A percentile compares a stretch with the other conserved stretches of the same genome.
Evolutionary conservation across 495 filamentous ascomycete genomes (phyloP).

Genomic region (Penicillium pulvis): DNA sequence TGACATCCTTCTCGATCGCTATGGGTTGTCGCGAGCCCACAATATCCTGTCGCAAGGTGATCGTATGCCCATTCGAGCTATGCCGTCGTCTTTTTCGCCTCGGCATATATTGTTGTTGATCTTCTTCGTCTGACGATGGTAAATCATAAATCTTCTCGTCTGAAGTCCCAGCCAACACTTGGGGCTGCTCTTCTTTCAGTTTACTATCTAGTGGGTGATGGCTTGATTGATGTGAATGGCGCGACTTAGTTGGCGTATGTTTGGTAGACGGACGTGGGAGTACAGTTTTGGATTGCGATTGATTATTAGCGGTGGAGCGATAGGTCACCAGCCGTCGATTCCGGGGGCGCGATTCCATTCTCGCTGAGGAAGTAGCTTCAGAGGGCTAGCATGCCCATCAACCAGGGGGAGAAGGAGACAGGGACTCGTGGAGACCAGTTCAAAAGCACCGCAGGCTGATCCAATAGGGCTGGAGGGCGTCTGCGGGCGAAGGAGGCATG

Average conservation of each 20-base stretch:
- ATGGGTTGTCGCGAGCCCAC: background rate
- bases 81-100: slow-evolving; percentile 23
- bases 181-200: background rate
- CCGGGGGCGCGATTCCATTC: slow-evolving; percentile 27
- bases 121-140: slow-evolving; percentile 44
- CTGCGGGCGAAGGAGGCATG: slow-evolving; percentile 2
- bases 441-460: background rate
- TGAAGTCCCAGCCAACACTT: background rate
- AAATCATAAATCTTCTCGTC: slow-evolving; percentile 35
- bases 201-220: background rate
- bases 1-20: background rate
- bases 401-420: background rate
- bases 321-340: slow-evolving; percentile 52
- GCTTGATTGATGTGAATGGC: slow-evolving; percentile 1
- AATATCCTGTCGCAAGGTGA: background rate
- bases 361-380: background rate
- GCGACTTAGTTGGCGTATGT: background rate
- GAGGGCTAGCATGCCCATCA: background rate
- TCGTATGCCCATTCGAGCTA: slow-evolving; percentile 6
- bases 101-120: background rate
- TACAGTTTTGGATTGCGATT: slow-evolving; percentile 11
- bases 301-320: slow-evolving; percentile 41
- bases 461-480: slow-evolving; percentile 1
- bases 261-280: slow-evolving; percentile 6
- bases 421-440: background rate